phyloP scores from a whole-genome alignment of 768 basidiomycete species.

The Mrakia frigida region DNA sequence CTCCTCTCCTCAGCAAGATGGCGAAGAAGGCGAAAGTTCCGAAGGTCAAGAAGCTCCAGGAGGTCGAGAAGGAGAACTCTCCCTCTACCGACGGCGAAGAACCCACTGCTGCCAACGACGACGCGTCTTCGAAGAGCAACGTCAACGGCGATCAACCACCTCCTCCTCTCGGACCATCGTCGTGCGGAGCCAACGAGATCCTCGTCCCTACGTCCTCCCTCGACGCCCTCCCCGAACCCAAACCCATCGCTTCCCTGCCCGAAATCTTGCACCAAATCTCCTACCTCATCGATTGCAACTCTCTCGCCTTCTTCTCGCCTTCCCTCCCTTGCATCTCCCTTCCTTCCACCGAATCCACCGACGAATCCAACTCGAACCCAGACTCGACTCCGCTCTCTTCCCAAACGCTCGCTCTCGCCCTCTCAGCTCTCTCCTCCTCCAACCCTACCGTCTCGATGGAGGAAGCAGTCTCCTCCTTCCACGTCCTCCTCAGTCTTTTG shows the following conservation, averaged over 20 bases:
- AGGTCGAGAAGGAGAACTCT: conserved; percentile 17
- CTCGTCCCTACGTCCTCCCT: neutral
- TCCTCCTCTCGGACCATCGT: conserved; percentile 57
- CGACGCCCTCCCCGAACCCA: neutral
- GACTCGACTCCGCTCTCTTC: conserved; percentile 50
- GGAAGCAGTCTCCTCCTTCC: conserved; percentile 82
- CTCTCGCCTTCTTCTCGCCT: conserved; percentile 20
- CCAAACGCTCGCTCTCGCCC: conserved; percentile 64
- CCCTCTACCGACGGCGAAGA: conserved; percentile 10
- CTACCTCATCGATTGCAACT: conserved; percentile 15
- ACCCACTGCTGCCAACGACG: conserved; percentile 16
- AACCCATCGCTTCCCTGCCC: neutral
- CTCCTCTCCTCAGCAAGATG: conserved; percentile 34
- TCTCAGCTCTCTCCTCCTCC: conserved; percentile 78
- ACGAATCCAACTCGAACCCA: conserved; percentile 58
- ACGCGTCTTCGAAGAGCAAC: neutral
- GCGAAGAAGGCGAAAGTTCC: conserved; percentile 36
- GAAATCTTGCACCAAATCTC: conserved; percentile 1
- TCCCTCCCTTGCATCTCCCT: conserved; percentile 69
- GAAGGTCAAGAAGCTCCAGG: neutral
- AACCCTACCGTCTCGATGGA: conserved; percentile 85
- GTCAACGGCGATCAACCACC: conserved; percentile 32
- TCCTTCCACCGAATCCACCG: conserved; percentile 36
- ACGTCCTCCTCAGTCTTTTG: conserved; percentile 77
- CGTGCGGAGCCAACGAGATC: conserved; percentile 56